Conservation (phyloP, 345 rosid species). For the Camelina laxa region DNA sequence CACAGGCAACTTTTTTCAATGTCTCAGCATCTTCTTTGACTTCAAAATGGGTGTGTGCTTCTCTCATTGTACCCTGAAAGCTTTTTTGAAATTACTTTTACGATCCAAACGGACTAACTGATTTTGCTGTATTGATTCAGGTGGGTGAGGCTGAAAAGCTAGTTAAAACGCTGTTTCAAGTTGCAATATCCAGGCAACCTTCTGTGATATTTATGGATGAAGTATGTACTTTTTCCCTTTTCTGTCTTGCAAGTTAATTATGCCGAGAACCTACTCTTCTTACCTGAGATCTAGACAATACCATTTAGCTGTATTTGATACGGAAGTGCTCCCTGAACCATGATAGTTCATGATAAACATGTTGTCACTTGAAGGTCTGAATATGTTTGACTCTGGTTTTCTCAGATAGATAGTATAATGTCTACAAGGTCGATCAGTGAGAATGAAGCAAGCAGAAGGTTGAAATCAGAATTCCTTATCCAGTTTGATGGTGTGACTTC, state of each 20-base stretch:
- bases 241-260: conserved; percentile 22
- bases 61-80: background rate
- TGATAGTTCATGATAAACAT: no score
- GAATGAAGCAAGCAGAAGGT: conserved; percentile 91
- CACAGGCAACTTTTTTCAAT: conserved; percentile 93
- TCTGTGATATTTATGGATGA: conserved; percentile 96
- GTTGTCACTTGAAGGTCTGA: conserved; percentile 29
- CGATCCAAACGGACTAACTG: background rate
- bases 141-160: conserved; percentile 99
- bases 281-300: no score
- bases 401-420: conserved; percentile 92
- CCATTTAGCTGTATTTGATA: conserved; percentile 6
- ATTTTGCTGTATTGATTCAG: conserved; percentile 47
- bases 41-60: conserved; percentile 81
- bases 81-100: background rate
- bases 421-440: conserved; percentile 83
- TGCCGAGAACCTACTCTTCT: background rate
- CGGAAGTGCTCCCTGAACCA: background rate
- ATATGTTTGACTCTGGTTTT: conserved; percentile 27
- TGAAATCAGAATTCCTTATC: conserved; percentile 93
- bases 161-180: conserved; percentile 87
- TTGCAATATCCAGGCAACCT: conserved; percentile 92
- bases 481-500: conserved; percentile 97
- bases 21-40: conserved; percentile 96
- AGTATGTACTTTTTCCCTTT: conserved; percentile 52